These are phyloP conservation scores for Grosmannia huntii DNA, from an alignment of 2,329 filamentous ascomycete species.

Conservation along the genomic window DNA sequence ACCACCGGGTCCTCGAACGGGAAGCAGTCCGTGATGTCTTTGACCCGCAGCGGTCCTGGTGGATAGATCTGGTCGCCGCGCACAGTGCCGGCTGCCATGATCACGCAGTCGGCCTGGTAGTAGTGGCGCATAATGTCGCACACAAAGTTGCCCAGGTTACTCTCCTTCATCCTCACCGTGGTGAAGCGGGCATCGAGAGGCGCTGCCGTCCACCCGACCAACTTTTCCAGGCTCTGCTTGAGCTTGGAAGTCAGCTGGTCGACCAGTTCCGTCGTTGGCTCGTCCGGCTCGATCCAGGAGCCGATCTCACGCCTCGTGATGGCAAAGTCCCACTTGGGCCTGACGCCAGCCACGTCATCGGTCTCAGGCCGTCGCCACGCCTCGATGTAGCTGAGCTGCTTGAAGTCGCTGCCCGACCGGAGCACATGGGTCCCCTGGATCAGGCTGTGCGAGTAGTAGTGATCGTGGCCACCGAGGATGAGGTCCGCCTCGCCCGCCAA, in stretches of 20 bases:
- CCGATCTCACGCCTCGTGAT: slow-evolving; percentile 65
- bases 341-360: slow-evolving; percentile 20
- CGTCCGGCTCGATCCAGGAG: slow-evolving; percentile 52
- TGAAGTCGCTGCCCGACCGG: slow-evolving; percentile 84
- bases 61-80: slow-evolving; percentile 82
- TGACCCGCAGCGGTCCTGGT: slow-evolving; percentile 62
- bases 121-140: slow-evolving; percentile 83
- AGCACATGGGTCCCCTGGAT: slow-evolving; percentile 73
- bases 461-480: slow-evolving; percentile 80
- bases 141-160: slow-evolving; percentile 81
- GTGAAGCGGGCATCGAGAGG: slow-evolving; percentile 79
- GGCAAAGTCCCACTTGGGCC: slow-evolving; percentile 56
- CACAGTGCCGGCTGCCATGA: slow-evolving; percentile 80
- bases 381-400: slow-evolving; percentile 81
- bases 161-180: slow-evolving; percentile 64
- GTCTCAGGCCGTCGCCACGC: slow-evolving; percentile 43
- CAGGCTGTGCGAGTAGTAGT: slow-evolving; percentile 69
- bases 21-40: slow-evolving; percentile 80
- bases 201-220: slow-evolving; percentile 69
- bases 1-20: slow-evolving; percentile 88
- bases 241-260: slow-evolving; percentile 59
- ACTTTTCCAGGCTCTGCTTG: slow-evolving; percentile 65
- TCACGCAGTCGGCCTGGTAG: slow-evolving; percentile 65
- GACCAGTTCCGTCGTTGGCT: slow-evolving; percentile 47
- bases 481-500: slow-evolving; percentile 67